Base-by-base conservation (phyloP, 2,329 filamentous ascomycete genomes). In the Plenodomus biglobosus region DNA sequence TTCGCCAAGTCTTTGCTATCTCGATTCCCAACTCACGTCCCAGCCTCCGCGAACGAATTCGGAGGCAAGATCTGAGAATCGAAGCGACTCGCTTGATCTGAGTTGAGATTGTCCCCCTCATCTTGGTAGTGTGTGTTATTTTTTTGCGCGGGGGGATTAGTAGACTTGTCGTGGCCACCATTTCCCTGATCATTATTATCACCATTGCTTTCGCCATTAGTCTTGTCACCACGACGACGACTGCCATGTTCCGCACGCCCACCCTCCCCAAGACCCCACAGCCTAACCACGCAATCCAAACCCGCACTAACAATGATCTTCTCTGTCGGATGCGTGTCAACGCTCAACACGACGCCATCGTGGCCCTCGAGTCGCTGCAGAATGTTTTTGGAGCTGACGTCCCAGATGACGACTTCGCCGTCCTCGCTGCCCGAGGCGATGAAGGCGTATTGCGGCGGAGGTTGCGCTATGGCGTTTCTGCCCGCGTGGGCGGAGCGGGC, bases 391-490 rank as follows among this genome's bases (percentile, higher is more conserved):
- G 79, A 89, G 52, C 83, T 85, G 13, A 96, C 90, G 62, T 97
- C 91, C 94, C 94, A 99, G 44, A 95, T 80, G 15, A 95, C 78
- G 10, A 96, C 81, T 39, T 84, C 82, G 15, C 92, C 90, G 62
- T 96, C 90, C 69, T 97, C 92, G 69, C 90, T 95, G 0, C 92
- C 90, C 27, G 87, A 88, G 0, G 85, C 88, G 15, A 92, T 82
- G 62, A 95, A 95, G 0, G 79, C 81, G 20, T 47, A 43, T 39
- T 66, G 49, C 3, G 16, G 6, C 8, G 3, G 5, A 18, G 4
- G 8, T 13, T 37, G 4, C 16, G 3, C 13, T 8, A 3, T 5
- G 35, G 13, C 8, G 3, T 3, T 17, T 20, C 8, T 18, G 4
- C 10, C 16, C 44, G 48, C 13, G 19, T 11, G 32, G 38, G 40